Percentiles rank a stretch among this genome's conserved stretches.
Conservation (phyloP, 306 rosid genomes). For the Lathyrus oleraceus region DNA sequence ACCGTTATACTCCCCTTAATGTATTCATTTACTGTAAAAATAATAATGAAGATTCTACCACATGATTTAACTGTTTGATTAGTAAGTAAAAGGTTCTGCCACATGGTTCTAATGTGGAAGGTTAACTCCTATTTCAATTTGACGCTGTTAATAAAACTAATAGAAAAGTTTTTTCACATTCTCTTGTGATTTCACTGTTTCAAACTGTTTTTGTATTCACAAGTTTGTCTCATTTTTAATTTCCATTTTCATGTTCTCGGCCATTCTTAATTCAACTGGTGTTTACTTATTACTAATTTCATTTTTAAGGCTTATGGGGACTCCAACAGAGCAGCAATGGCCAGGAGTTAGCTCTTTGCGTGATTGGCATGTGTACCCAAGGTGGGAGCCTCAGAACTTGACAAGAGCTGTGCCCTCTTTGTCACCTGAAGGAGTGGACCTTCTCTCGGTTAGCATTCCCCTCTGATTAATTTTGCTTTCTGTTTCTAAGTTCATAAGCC, state of each 20-base stretch:
- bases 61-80: neutral
- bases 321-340: constrained; percentile 86
- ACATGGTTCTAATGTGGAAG: neutral
- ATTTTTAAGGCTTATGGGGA: constrained; percentile 69
- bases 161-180: neutral
- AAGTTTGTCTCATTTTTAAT: neutral
- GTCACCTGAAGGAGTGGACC: constrained; percentile 80
- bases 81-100: neutral
- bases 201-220: neutral
- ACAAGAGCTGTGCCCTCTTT: constrained; percentile 74
- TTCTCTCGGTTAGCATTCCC: constrained; percentile 60
- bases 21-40: neutral
- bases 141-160: neutral
- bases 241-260: neutral
- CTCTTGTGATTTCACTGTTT: neutral
- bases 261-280: neutral
- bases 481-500: neutral
- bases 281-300: constrained; percentile 10
- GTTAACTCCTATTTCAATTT: neutral
- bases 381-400: constrained; percentile 74
- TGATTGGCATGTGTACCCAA: constrained; percentile 95
- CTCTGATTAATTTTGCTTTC: neutral
- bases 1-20: neutral
- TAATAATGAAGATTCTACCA: neutral
- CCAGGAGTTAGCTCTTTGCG: constrained; percentile 80